Base-by-base conservation (phyloP, 192 early-diverging fungal genomes). In the Dimargaris xerosporica region DNA sequence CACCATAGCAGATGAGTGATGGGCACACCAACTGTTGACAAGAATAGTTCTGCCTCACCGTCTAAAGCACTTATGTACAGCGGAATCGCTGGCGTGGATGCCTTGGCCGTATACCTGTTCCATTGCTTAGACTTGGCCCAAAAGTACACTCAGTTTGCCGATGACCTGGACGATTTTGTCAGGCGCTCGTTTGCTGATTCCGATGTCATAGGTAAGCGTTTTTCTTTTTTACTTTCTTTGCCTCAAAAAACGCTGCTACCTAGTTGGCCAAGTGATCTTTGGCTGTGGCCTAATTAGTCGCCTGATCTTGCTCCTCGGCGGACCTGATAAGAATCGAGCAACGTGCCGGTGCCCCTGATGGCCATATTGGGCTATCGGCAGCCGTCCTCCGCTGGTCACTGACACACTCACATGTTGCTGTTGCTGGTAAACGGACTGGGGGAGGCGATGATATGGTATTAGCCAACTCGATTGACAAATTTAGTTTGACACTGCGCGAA, bases 221-320 rank as follows among this genome's bases (percentile, higher is more conserved):
- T 3, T 11, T 48, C 11, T 3, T 5, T 48, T 48, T 17, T 21
- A 48, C 4, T 48, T 54, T 17, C 62, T 58, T 43, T 54, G 41
- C 43, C 43, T 45, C 15, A 68, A 72, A 5, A 43, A 66, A n/a
- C 50, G 69, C 29, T 61, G 34, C 21, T 62, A 65, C 1, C 54
- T 74, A 23, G 11, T 63, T 15, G 50, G 28, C 25, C 55, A 70
- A 29, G 50, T 69, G 30, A 55, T 71, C 45, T 55, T 72, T 1
- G 67, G 67, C 19, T 68, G 66, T 7, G 26, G n/a, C n/a, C n/a
- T n/a, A n/a, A n/a, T n/a, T n/a, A n/a, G n/a, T n/a, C n/a, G n/a
- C n/a, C n/a, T n/a, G n/a, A n/a, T n/a, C n/a, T n/a, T n/a, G n/a
- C n/a, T n/a, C n/a, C n/a, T n/a, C n/a, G n/a, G n/a, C n/a, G n/a